A percentile compares a stretch with the other conserved stretches of the same genome.
Evolutionary conservation across 2,329 filamentous ascomycete species (phyloP).

Genomic region (Pseudogymnoascus sp.): DNA sequence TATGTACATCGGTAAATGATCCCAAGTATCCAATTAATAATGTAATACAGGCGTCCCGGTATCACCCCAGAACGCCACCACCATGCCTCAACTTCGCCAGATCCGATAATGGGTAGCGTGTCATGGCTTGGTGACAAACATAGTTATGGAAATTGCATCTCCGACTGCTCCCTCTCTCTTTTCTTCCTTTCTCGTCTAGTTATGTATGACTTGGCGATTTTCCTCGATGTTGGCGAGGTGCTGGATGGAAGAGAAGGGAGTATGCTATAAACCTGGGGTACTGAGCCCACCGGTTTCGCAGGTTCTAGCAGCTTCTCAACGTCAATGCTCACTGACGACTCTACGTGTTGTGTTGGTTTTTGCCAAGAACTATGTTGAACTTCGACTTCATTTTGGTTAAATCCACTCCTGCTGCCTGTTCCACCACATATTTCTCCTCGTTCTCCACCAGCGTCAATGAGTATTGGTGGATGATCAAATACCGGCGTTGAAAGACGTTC

Average conservation of each 20-base stretch:
- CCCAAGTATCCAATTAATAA: not conserved
- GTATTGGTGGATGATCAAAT: not conserved
- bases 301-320: not conserved
- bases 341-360: not conserved
- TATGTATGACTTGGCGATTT: not conserved
- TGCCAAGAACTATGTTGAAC: not conserved
- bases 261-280: not conserved
- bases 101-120: not conserved
- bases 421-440: not conserved
- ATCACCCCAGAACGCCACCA: not conserved
- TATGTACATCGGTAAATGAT: not conserved
- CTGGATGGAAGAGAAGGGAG: slow-evolving; percentile 1
- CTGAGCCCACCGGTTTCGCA: not conserved
- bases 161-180: not conserved
- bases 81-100: not conserved
- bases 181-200: slow-evolving; percentile 1
- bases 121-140: not conserved
- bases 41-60: not conserved
- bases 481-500: not conserved
- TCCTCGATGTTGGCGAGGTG: not conserved
- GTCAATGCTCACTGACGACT: not conserved
- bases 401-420: not conserved
- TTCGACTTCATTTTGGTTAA: not conserved
- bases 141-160: not conserved
- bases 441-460: not conserved